These are phyloP conservation scores for Macrolepiota dolichaula DNA, from an alignment of 768 basidiomycete species.

Conservation along the genomic window DNA sequence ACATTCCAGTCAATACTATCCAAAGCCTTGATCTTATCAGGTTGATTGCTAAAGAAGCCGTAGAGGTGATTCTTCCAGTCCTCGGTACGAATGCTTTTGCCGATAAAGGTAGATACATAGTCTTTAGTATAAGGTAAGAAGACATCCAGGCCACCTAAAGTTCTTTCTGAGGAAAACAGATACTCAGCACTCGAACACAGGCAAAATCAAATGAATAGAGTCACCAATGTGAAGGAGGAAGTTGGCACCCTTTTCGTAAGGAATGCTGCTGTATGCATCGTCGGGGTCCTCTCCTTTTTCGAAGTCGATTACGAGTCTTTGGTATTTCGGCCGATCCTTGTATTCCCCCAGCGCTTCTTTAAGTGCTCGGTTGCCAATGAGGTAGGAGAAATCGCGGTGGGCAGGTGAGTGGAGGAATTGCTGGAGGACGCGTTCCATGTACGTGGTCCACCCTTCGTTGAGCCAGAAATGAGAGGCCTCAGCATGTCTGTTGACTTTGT, in stretches of 20 bases:
- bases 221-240: constrained; percentile 81
- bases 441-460: constrained; percentile 94
- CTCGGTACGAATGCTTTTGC: constrained; percentile 78
- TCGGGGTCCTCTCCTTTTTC: constrained; percentile 74
- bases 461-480: constrained; percentile 84
- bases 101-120: constrained; percentile 79
- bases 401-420: constrained; percentile 68
- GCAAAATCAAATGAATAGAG: constrained; percentile 12
- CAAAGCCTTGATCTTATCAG: constrained; percentile 61
- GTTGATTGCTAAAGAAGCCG: constrained; percentile 56
- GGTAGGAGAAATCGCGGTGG: constrained; percentile 75
- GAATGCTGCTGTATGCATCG: constrained; percentile 69
- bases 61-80: constrained; percentile 84
- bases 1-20: constrained; percentile 79
- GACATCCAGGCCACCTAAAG: constrained; percentile 75
- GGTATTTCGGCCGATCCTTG: constrained; percentile 63
- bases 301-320: constrained; percentile 75
- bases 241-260: constrained; percentile 90
- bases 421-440: constrained; percentile 80
- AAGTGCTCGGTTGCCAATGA: constrained; percentile 72
- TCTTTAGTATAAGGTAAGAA: constrained; percentile 84
- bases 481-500: constrained; percentile 43
- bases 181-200: not conserved
- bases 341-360: constrained; percentile 67
- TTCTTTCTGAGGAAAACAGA: constrained; percentile 48